Conservation (phyloP, 78 protist species). For the Acrasis kona region DNA sequence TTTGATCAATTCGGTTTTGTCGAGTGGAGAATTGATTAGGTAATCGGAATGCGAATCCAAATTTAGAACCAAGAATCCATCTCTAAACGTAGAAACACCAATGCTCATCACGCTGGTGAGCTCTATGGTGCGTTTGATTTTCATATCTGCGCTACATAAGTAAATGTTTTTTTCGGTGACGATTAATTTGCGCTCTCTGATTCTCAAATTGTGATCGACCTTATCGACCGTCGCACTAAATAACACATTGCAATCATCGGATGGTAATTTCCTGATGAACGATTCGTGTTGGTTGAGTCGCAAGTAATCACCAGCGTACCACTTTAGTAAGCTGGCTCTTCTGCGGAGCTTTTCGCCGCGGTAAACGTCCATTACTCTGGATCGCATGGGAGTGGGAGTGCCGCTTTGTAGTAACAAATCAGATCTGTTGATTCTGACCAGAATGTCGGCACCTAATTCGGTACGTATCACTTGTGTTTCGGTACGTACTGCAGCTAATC, state of each 20-base stretch:
- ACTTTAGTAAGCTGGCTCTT: background rate
- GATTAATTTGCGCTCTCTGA: slow-evolving; percentile 62
- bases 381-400: too few species aligned
- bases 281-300: background rate
- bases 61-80: background rate
- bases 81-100: background rate
- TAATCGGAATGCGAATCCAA: slow-evolving; percentile 1
- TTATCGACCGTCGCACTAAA: slow-evolving; percentile 63
- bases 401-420: too few species aligned
- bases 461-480: too few species aligned
- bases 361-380: too few species aligned
- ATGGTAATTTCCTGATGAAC: background rate
- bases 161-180: slow-evolving; percentile 51
- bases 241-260: slow-evolving; percentile 36
- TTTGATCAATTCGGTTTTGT: background rate
- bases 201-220: slow-evolving; percentile 64
- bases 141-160: background rate
- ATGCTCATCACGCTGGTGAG: background rate
- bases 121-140: background rate
- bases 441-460: too few species aligned
- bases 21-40: background rate
- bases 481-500: too few species aligned
- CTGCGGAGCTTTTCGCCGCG: background rate
- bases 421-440: too few species aligned
- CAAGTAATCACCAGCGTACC: slow-evolving; percentile 1